These are phyloP conservation scores for Russula dissimulans DNA, from an alignment of 768 basidiomycete genomes.

Conservation along the genomic window DNA sequence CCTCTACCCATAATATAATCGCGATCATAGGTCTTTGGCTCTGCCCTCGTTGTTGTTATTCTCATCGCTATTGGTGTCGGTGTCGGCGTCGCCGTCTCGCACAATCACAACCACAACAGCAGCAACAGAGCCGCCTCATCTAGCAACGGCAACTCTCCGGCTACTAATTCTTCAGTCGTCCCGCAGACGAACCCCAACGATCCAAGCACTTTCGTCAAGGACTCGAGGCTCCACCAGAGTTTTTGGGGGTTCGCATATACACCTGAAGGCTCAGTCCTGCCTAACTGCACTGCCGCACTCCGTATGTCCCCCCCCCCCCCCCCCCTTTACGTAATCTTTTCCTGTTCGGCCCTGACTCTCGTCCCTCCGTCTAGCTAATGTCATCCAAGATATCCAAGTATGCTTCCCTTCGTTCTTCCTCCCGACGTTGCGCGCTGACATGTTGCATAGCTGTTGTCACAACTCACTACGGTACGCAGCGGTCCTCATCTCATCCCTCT, in stretches of 20 bases:
- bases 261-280: constrained; percentile 62
- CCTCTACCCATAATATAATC: background rate
- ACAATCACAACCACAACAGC: background rate
- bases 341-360: background rate
- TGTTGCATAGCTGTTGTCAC: constrained; percentile 57
- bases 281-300: constrained; percentile 51
- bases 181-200: constrained; percentile 47
- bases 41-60: constrained; percentile 36
- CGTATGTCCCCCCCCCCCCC: constrained; percentile 23
- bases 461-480: constrained; percentile 52
- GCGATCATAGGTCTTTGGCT: constrained; percentile 40
- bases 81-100: constrained; percentile 54
- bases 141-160: constrained; percentile 6
- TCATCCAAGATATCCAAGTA: constrained; percentile 69
- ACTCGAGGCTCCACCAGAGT: constrained; percentile 55
- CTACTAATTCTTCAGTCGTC: constrained; percentile 20
- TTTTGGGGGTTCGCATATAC: constrained; percentile 90
- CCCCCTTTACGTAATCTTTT: background rate
- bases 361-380: constrained; percentile 31
- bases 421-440: background rate
- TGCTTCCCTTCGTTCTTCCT: constrained; percentile 4
- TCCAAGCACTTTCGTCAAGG: constrained; percentile 69
- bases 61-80: constrained; percentile 51
- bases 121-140: constrained; percentile 13
- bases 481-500: background rate